phyloP scores from a whole-genome alignment of 2,329 filamentous ascomycete genomes.

The Beauveria asiatica region DNA sequence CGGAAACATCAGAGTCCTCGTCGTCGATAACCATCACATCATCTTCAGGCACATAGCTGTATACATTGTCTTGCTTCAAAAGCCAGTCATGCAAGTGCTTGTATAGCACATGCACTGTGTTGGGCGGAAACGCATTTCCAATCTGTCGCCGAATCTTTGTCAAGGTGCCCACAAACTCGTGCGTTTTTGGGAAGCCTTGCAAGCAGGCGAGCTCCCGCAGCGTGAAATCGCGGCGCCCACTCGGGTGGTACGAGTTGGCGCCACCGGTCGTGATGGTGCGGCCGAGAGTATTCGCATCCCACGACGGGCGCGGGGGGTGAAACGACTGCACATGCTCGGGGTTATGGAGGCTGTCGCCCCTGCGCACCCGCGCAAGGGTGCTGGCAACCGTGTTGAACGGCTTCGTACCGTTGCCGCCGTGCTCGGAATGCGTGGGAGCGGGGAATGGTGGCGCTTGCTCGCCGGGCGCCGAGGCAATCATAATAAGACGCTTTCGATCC shows the following conservation, averaged over 20 bases:
- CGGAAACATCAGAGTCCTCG: constrained; percentile 16
- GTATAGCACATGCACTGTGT: constrained; percentile 42
- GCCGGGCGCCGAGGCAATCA: constrained; percentile 57
- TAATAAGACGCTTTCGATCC: constrained; percentile 41
- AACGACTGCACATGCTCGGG: constrained; percentile 21
- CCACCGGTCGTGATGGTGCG: constrained; percentile 59
- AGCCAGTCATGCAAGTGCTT: constrained; percentile 39
- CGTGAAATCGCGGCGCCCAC: constrained; percentile 54
- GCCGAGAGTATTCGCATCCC: constrained; percentile 39
- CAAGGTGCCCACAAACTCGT: constrained; percentile 43
- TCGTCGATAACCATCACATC: constrained; percentile 20
- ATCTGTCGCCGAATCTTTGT: constrained; percentile 53
- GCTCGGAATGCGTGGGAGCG: constrained; percentile 44
- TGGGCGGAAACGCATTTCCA: constrained; percentile 70
- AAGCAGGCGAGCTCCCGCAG: constrained; percentile 59
- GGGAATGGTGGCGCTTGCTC: constrained; percentile 62
- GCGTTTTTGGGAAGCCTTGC: constrained; percentile 58
- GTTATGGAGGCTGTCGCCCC: constrained; percentile 32
- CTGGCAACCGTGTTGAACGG: constrained; percentile 30
- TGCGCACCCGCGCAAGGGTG: constrained; percentile 34
- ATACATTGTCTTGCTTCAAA: constrained; percentile 30
- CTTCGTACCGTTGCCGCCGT: constrained; percentile 25
- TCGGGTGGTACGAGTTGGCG: constrained; percentile 55
- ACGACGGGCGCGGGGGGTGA: constrained; percentile 25
- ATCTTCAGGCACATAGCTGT: constrained; percentile 16